Percentiles rank a stretch among this genome's conserved stretches.
Evolutionary conservation across 192 early-diverging fungal genomes (phyloP).

Genomic region (Backusella mclennaniae): DNA sequence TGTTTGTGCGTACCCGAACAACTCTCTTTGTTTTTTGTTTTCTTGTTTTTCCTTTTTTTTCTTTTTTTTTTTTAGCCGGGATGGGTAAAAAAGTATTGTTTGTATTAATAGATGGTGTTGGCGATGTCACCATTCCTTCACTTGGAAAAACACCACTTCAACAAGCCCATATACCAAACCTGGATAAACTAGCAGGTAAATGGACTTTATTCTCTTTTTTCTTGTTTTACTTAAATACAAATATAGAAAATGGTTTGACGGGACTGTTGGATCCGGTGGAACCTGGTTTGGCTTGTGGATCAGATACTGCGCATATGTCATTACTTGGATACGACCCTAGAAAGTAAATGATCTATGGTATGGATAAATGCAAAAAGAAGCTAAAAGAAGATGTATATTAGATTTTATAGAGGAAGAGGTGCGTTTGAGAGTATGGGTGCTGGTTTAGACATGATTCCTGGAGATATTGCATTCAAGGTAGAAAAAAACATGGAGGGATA

Average conservation of each 20-base stretch:
- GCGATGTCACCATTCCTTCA: constrained; percentile 30
- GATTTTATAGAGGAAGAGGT: constrained; percentile 35
- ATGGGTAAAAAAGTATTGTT: constrained; percentile 24
- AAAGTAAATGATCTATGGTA: constrained; percentile 1
- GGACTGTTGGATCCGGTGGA: constrained; percentile 37
- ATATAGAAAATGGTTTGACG: constrained; percentile 24
- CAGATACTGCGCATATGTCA: constrained; percentile 38
- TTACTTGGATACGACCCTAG: constrained; percentile 35
- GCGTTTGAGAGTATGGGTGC: constrained; percentile 40
- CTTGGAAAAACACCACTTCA: constrained; percentile 27
- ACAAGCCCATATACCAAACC: constrained; percentile 21
- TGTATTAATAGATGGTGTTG: constrained; percentile 33
- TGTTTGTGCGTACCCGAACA: not conserved
- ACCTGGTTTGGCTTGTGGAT: constrained; percentile 37
- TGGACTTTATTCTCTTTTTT: not conserved
- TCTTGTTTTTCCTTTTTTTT: not conserved
- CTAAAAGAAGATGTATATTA: not conserved
- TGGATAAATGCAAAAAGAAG: not conserved
- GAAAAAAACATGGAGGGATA: too few relatives aligned
- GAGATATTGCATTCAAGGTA: constrained; percentile 40
- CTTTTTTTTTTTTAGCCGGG: not conserved
- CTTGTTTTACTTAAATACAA: not conserved
- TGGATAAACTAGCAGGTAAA: constrained; percentile 34
- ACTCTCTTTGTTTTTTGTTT: not conserved
- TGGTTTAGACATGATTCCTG: constrained; percentile 33